Conservation (phyloP, 2,329 filamentous ascomycete species). For the Alternaria sp. region DNA sequence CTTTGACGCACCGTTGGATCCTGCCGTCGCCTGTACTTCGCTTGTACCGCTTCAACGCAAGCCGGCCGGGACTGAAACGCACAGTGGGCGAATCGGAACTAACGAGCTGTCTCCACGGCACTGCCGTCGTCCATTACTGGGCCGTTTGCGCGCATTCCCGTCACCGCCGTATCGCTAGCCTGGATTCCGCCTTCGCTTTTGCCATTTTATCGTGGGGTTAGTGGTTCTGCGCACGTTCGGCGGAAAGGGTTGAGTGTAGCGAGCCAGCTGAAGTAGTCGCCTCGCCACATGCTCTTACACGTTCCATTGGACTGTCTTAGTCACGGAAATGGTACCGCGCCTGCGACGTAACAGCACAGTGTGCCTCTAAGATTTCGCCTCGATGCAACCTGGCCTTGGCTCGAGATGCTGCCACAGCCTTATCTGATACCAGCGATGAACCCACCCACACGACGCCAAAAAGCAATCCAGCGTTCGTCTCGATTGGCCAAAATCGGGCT, state of each 20-base stretch:
- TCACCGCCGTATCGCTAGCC: not conserved
- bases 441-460: conserved; percentile 1
- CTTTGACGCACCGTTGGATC: conserved; percentile 3
- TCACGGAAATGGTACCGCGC: not conserved
- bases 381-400: conserved; percentile 14
- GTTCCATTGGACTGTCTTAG: not conserved
- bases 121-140: conserved; percentile 2
- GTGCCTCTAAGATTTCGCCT: not conserved
- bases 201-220: conserved; percentile 2
- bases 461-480: not conserved
- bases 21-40: not conserved
- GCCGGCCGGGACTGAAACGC: conserved; percentile 5
- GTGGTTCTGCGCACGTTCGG: conserved; percentile 1
- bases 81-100: not conserved
- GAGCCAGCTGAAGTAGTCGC: conserved; percentile 4
- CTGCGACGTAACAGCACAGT: not conserved
- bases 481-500: not conserved
- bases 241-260: conserved; percentile 11
- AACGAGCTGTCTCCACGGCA: not conserved
- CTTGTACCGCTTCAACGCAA: conserved; percentile 2
- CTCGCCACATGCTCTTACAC: not conserved
- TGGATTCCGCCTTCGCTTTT: not conserved
- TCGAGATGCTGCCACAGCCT: conserved; percentile 5
- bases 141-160: not conserved
- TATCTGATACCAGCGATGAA: conserved; percentile 14